phyloP scores from a whole-genome alignment of 2,329 filamentous ascomycete species.

The Leptographium radiaticola region DNA sequence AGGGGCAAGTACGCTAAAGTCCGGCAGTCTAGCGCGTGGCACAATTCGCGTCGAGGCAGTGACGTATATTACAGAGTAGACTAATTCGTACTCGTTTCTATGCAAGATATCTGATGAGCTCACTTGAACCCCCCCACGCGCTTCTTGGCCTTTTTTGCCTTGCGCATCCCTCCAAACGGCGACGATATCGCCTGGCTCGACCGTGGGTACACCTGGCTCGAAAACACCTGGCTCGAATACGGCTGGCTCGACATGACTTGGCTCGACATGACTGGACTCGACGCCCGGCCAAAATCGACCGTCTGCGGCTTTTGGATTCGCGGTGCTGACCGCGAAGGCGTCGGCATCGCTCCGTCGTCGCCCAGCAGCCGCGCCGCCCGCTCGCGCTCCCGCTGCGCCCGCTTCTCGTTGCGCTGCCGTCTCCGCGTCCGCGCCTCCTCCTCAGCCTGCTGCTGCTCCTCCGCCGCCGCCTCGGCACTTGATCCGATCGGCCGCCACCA shows the following conservation, averaged over 20 bases:
- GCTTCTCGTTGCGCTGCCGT: constrained; percentile 16
- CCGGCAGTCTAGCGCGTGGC: too few relatives aligned
- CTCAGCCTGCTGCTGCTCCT: constrained; percentile 6
- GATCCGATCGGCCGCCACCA: constrained; percentile 12
- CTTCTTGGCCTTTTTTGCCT: constrained; percentile 10
- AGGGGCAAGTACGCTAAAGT: too few relatives aligned
- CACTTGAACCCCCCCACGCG: neutral
- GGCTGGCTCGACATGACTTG: neutral
- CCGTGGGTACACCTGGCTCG: constrained; percentile 2
- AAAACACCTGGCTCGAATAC: constrained; percentile 1
- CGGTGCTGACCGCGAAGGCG: constrained; percentile 1
- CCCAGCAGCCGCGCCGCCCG: constrained; percentile 5
- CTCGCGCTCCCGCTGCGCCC: constrained; percentile 13
- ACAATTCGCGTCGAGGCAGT: too few relatives aligned
- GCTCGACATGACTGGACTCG: constrained; percentile 5
- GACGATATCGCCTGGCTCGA: constrained; percentile 20
- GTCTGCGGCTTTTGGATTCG: constrained; percentile 4
- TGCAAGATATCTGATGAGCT: too few relatives aligned
- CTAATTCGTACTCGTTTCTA: too few relatives aligned
- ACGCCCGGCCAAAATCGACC: neutral
- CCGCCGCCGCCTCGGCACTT: constrained; percentile 2
- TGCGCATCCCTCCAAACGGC: constrained; percentile 8
- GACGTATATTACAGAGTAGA: too few relatives aligned
- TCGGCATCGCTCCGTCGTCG: neutral
- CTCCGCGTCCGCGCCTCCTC: constrained; percentile 14